A percentile compares a stretch with the other conserved stretches of the same genome.
These are phyloP conservation scores for Sonneratia alba DNA, from an alignment of 345 rosid species.

Conservation along the genomic window DNA sequence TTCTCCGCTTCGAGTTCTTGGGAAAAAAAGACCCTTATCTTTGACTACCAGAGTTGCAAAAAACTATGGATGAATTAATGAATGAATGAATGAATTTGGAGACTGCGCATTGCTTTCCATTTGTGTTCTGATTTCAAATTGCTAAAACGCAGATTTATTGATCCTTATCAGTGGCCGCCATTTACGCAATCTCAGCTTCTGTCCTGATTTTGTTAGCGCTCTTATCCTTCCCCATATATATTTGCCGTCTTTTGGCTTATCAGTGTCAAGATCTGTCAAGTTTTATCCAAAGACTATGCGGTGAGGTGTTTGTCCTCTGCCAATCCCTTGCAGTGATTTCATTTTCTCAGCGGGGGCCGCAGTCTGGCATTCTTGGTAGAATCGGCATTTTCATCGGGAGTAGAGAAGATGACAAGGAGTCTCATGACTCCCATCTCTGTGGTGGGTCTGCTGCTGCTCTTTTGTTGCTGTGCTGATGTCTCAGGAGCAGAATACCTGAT, in stretches of 20 bases:
- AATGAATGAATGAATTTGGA: not conserved
- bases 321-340: not conserved
- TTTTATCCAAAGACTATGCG: not conserved
- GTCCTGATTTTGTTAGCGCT: not conserved
- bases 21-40: not conserved
- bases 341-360: not conserved
- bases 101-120: not conserved
- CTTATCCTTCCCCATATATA: not conserved
- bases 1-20: not conserved
- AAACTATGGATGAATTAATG: no score
- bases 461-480: slow-evolving; percentile 16
- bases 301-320: not conserved
- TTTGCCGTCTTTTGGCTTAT: not conserved
- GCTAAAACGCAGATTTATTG: not conserved
- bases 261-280: not conserved
- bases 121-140: not conserved
- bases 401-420: slow-evolving; percentile 20
- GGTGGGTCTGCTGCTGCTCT: slow-evolving; percentile 19
- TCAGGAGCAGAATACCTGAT: slow-evolving; percentile 23
- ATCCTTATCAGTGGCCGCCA: not conserved
- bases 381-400: not conserved
- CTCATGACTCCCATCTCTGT: slow-evolving; percentile 15
- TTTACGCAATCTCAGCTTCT: not conserved
- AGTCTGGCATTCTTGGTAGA: not conserved
- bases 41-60: no score